Evolutionary conservation across 371 early-diverging fungal species (phyloP), one percentile per base, ranked within the genome.

Genomic region (Mucor saturninus): DNA sequence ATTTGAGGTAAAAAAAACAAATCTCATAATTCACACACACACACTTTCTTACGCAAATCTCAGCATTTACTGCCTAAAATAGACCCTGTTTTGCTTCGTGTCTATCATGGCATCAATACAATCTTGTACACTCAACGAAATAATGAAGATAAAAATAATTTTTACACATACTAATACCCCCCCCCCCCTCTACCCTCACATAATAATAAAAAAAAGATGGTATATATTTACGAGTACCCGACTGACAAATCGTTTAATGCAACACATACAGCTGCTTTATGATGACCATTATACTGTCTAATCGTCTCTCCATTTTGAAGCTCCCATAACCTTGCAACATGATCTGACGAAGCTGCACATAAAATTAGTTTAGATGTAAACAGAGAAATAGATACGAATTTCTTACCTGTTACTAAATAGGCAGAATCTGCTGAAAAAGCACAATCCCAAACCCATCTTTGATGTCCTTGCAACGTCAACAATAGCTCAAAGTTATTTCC

Each of bases 361-460:
- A 46, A n/a, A n/a, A n/a, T n/a, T n/a, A 4, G 4, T 21, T 31
- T 32, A 21, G 39, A 15, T 40, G 5, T 9, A 38, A 30, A 11
- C 8, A 38, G 39, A 11, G 39, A 40, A 40, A 40, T 40, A 40
- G 14, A 40, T 40, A 40, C 40, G 40, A 9, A 4, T n/a, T 46
- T 46, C 14, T 50, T 50, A 50, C 50, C 50, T 45, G 94, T 92
- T 3, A 96, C 93, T 32, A 96, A 71, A 74, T 94, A 95, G 0
- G 93, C 95, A 9, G 94, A 94, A 68, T 96, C 96, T 1, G 95
- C 95, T 6, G 93, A 93, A 68, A 96, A 96, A 0, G 93, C 91
- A 71, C 93, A 93, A 73, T 96, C 96, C 96, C 96, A 96, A 5
- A 93, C 95, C 96, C 96, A 96, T 58, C 92, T 82, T 64, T 89